Evolutionary conservation across 441 rosid genomes (phyloP).

Genomic region (Kokia cookei): DNA sequence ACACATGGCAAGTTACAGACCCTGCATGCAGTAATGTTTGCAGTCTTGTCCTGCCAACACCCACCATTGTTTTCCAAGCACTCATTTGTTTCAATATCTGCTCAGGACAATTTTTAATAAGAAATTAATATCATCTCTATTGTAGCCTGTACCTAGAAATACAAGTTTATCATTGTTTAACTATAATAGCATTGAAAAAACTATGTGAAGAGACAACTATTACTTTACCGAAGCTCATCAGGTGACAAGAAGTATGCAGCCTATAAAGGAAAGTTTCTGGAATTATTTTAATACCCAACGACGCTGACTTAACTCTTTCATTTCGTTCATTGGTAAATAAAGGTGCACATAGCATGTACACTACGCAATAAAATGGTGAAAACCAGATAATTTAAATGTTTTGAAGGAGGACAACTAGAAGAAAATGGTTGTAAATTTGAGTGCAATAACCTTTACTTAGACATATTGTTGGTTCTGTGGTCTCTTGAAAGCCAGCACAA

Average conservation of each 20-base stretch:
- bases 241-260: not conserved
- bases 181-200: not conserved
- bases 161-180: not conserved
- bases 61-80: constrained; percentile 84
- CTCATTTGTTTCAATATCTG: constrained; percentile 88
- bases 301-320: not conserved
- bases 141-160: not conserved
- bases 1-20: constrained; percentile 25
- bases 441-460: constrained; percentile 56
- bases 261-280: not conserved
- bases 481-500: constrained; percentile 89
- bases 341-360: not conserved
- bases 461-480: constrained; percentile 86
- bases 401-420: not conserved
- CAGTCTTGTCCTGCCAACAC: constrained; percentile 78
- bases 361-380: not conserved
- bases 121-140: not conserved
- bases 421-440: constrained; percentile 1
- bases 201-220: not conserved
- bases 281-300: not conserved
- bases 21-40: constrained; percentile 83
- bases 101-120: not conserved
- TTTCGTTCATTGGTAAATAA: not conserved
- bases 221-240: not conserved
- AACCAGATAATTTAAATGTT: not conserved